Base-by-base conservation (phyloP, 148 eudicot genomes). In the Rhododendron mucronatum region DNA sequence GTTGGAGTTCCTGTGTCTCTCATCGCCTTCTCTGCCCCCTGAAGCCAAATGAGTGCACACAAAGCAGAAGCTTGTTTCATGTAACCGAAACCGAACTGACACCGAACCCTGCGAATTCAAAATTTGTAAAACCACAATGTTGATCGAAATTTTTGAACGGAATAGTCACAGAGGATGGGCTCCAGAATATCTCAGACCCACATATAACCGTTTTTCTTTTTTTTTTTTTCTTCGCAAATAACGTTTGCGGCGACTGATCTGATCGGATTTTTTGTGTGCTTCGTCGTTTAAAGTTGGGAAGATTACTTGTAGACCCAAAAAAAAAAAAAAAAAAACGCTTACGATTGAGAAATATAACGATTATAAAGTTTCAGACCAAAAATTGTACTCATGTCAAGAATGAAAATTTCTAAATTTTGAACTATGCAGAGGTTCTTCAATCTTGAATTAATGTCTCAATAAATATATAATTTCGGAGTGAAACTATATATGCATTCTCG, bases 41-140 rank as follows among this genome's bases (percentile, higher is more conserved):
- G 95, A 93, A 51, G 95, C 94, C 74, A 93, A 80, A 83, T 93
- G 95, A 85, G 89, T 86, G 48, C 93, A 92, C 48, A 93, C 92
- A 85, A 93, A 92, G 88, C 95, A 93, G 67, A 92, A 91, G 88
- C 90, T 92, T 79, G 95, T 92, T 87, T 86, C 91, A 53, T 89
- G 91, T 84, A 93, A 87, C 80, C 63, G 48, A 87, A 93, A 88
- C 41, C 92, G 89, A 84, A 93, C 89, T 18, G 88, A 87, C 23
- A 87, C 88, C 5, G 88, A 83, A 26, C 88, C 88, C 88, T 87
- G 88, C 33, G 35, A 73, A 86, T 47, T 18, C 80, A 11, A 81
- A 30, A 23, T 78, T 45, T 78, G 12, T 5, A 23, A 14, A 45
- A n/a, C 14, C 47, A 67, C 15, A 18, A 74, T 3, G 57, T 53